phyloP scores from a whole-genome alignment of 78 protist genomes.

The Andalucia godoyi region DNA sequence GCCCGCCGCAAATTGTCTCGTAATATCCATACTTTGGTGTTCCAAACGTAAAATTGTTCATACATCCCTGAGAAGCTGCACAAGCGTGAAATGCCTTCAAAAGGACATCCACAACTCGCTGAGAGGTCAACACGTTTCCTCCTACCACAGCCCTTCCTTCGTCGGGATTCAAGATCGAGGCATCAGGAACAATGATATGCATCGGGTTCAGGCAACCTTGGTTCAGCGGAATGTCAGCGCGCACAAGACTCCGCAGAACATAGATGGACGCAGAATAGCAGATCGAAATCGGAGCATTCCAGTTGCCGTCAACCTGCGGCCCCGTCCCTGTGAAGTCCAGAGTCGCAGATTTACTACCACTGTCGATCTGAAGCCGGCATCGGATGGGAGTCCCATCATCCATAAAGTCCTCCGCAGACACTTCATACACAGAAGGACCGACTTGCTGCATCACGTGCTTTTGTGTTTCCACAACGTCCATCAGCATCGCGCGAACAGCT shows the following conservation, averaged over 20 bases:
- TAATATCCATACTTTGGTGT: conserved; percentile 69
- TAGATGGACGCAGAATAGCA: conserved; percentile 74
- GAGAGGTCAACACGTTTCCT: conserved; percentile 88
- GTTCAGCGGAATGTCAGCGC: conserved; percentile 79
- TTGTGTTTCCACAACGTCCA: neutral
- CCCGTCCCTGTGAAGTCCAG: conserved; percentile 80
- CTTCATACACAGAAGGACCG: conserved; percentile 5
- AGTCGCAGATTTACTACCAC: conserved; percentile 16
- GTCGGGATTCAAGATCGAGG: conserved; percentile 49
- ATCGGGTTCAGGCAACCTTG: conserved; percentile 74
- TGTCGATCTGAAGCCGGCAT: conserved; percentile 46
- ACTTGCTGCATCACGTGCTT: neutral
- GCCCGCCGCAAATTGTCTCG: conserved; percentile 93
- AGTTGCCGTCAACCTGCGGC: conserved; percentile 62
- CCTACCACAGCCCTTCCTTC: conserved; percentile 81
- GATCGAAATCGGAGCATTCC: conserved; percentile 77
- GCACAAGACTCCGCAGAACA: conserved; percentile 69
- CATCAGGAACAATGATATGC: conserved; percentile 33
- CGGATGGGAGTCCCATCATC: conserved; percentile 83
- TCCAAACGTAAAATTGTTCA: conserved; percentile 93
- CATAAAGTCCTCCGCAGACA: conserved; percentile 57
- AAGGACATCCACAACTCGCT: conserved; percentile 80
- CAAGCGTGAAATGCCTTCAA: conserved; percentile 62
- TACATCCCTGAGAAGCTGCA: conserved; percentile 77
- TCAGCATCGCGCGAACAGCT: conserved; percentile 58